A percentile compares a stretch with the other conserved stretches of the same genome.
phyloP scores from a whole-genome alignment of 2,329 filamentous ascomycete species.

The Hypoxylon sp. region DNA sequence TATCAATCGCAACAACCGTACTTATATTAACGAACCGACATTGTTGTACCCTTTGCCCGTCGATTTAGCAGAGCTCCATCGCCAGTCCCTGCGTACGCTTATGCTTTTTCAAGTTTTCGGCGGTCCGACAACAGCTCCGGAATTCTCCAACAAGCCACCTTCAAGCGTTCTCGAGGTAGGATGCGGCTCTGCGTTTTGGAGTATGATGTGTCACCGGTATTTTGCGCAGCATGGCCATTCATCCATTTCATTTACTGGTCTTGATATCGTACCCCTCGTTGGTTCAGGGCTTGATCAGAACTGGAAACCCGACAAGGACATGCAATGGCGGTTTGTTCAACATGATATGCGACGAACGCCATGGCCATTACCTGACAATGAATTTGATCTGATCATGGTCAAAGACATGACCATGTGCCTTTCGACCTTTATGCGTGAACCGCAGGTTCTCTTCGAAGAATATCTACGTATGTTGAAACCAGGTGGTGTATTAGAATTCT shows the following conservation, averaged over 20 bases:
- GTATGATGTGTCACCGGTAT: constrained; percentile 86
- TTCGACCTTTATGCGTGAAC: constrained; percentile 71
- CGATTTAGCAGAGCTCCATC: constrained; percentile 88
- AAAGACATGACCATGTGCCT: constrained; percentile 85
- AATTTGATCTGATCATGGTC: constrained; percentile 90
- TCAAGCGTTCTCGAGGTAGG: constrained; percentile 86
- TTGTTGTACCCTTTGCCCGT: constrained; percentile 88
- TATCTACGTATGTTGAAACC: constrained; percentile 82
- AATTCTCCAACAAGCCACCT: constrained; percentile 76
- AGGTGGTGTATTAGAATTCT: constrained; percentile 86
- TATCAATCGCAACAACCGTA: constrained; percentile 81
- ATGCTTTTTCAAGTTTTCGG: constrained; percentile 87
- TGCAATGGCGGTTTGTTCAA: constrained; percentile 90
- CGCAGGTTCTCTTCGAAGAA: constrained; percentile 75
- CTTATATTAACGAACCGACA: constrained; percentile 82
- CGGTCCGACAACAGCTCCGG: constrained; percentile 81
- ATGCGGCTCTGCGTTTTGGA: constrained; percentile 92
- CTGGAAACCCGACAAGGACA: constrained; percentile 75
- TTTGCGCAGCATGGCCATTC: constrained; percentile 77
- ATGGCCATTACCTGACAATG: constrained; percentile 82
- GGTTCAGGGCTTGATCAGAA: constrained; percentile 57
- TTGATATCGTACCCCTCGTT: constrained; percentile 84
- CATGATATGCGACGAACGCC: constrained; percentile 84
- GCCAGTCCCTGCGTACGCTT: constrained; percentile 87
- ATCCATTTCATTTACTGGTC: constrained; percentile 82